Evolutionary conservation across 139 green algal species (phyloP).

Genomic region (Auxenochlorella protothecoides): DNA sequence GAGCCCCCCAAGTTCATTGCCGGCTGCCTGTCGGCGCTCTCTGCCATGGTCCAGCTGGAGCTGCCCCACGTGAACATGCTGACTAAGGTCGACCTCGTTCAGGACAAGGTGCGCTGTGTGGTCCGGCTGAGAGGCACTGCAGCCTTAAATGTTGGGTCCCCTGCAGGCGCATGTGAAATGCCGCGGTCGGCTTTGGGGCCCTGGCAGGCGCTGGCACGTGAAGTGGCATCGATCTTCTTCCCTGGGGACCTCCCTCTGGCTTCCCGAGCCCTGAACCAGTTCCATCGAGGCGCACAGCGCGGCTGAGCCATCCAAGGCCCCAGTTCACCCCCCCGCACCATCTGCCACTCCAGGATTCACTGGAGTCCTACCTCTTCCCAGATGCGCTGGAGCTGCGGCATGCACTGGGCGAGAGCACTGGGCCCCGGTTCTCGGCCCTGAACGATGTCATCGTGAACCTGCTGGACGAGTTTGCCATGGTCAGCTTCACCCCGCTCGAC

Average conservation of each 20-base stretch:
- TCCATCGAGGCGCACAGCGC: no score
- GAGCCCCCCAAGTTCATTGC: slow-evolving; percentile 80
- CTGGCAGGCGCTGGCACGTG: neutral
- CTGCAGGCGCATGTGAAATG: neutral
- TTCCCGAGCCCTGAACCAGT: no score
- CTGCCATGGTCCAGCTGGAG: slow-evolving; percentile 95
- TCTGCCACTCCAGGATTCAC: slow-evolving; percentile 21
- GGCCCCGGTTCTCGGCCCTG: slow-evolving; percentile 49
- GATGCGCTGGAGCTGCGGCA: slow-evolving; percentile 48
- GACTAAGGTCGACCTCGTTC: slow-evolving; percentile 91
- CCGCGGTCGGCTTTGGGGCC: neutral
- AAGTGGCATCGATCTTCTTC: neutral
- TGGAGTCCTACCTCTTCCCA: slow-evolving; percentile 69
- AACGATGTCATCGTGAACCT: slow-evolving; percentile 57
- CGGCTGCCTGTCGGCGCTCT: slow-evolving; percentile 58
- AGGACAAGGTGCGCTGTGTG: slow-evolving; percentile 37
- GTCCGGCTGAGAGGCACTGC: neutral
- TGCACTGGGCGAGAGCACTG: slow-evolving; percentile 41
- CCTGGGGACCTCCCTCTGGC: neutral
- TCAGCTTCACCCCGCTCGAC: slow-evolving; percentile 83
- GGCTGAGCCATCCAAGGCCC: neutral
- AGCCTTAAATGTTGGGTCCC: neutral
- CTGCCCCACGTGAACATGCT: slow-evolving; percentile 95
- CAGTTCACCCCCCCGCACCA: no score
- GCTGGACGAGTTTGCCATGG: slow-evolving; percentile 76